phyloP scores from a whole-genome alignment of 768 basidiomycete genomes.

The Xerocomellus amylosporus region DNA sequence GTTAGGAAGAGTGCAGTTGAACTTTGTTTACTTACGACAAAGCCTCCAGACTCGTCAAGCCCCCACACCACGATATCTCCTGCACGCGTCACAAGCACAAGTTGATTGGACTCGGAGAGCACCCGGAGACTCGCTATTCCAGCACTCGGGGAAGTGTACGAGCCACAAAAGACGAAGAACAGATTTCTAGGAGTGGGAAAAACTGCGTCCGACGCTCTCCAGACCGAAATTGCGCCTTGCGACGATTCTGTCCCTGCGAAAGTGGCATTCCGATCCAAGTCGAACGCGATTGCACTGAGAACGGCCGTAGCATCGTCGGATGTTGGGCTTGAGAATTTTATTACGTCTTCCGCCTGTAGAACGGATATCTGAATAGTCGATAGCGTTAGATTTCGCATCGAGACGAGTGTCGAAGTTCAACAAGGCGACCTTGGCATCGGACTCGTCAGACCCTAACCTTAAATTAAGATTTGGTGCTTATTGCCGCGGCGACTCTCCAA shows the following conservation, averaged over 20 bases:
- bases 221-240: slow-evolving; percentile 57
- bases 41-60: slow-evolving; percentile 45
- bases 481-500: neutral
- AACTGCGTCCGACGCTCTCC: slow-evolving; percentile 37
- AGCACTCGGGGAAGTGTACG: slow-evolving; percentile 17
- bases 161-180: slow-evolving; percentile 25
- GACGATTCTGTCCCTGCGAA: slow-evolving; percentile 63
- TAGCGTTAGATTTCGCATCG: slow-evolving; percentile 59
- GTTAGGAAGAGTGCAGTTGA: slow-evolving; percentile 5
- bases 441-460: slow-evolving; percentile 17
- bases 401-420: neutral
- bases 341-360: slow-evolving; percentile 16
- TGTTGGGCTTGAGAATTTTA: slow-evolving; percentile 12
- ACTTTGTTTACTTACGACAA: slow-evolving; percentile 37
- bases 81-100: slow-evolving; percentile 65
- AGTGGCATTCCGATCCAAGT: slow-evolving; percentile 60
- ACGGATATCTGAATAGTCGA: slow-evolving; percentile 28
- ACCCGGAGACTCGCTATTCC: slow-evolving; percentile 67
- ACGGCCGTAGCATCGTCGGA: slow-evolving; percentile 28
- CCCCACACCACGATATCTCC: slow-evolving; percentile 81
- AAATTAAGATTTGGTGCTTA: neutral
- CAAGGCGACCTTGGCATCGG: neutral
- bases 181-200: slow-evolving; percentile 9
- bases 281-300: slow-evolving; percentile 50
- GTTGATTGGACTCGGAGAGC: slow-evolving; percentile 64